These are phyloP conservation scores for Rosa hybrid DNA, from an alignment of 331 rosid genomes.

Conservation along the genomic window DNA sequence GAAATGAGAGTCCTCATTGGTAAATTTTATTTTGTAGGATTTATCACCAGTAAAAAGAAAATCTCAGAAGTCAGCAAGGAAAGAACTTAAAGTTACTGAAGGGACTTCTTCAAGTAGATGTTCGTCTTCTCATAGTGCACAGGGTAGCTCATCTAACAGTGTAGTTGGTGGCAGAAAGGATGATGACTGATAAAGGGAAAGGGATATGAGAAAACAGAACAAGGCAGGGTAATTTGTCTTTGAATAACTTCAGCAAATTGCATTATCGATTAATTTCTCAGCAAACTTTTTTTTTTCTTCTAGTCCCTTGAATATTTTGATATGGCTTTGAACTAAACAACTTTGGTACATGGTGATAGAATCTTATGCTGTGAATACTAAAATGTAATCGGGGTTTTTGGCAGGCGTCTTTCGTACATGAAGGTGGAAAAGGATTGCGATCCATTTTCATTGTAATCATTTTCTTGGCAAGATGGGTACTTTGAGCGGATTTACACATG, in stretches of 20 bases:
- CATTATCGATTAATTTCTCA: not conserved
- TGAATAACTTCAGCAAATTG: not conserved
- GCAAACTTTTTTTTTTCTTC: not conserved
- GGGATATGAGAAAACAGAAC: constrained; percentile 9
- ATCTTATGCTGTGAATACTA: constrained; percentile 25
- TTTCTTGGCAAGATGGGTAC: constrained; percentile 22
- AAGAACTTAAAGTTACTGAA: constrained; percentile 47
- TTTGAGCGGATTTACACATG: constrained; percentile 18
- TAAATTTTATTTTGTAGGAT: constrained; percentile 44
- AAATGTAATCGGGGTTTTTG: constrained; percentile 2
- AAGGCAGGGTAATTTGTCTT: constrained; percentile 16
- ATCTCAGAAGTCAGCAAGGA: constrained; percentile 42
- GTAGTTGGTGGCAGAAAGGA: constrained; percentile 49
- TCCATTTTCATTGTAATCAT: constrained; percentile 14
- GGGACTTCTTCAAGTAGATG: constrained; percentile 73
- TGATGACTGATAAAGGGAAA: constrained; percentile 42
- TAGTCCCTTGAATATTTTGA: not conserved
- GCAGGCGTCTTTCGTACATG: constrained; percentile 11
- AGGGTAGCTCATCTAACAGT: constrained; percentile 74
- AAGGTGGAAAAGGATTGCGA: constrained; percentile 18
- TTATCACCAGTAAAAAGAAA: constrained; percentile 51
- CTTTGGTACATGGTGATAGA: constrained; percentile 6
- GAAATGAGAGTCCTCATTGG: constrained; percentile 2
- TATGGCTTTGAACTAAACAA: not conserved
- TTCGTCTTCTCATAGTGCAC: constrained; percentile 63